Evolutionary conservation across 768 basidiomycete species (phyloP).

Genomic region (Naganishia kalamii): DNA sequence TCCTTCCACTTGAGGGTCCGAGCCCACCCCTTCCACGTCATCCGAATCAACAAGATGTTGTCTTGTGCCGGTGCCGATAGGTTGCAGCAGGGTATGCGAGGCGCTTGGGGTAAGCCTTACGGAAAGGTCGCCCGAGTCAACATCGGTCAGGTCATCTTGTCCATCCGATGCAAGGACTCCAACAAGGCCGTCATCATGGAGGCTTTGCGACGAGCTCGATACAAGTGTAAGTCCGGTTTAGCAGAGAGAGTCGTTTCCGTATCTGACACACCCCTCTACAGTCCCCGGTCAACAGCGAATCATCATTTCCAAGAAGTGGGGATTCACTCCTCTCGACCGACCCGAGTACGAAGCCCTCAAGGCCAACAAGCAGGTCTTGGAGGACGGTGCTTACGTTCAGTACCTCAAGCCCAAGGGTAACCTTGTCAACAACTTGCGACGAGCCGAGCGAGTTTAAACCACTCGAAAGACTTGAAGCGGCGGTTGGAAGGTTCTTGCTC

Average conservation of each 20-base stretch:
- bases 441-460: constrained; percentile 15
- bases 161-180: constrained; percentile 82
- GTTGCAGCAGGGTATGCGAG: constrained; percentile 73
- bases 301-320: constrained; percentile 75
- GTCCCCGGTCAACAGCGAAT: background rate
- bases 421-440: constrained; percentile 67
- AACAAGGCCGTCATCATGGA: constrained; percentile 87
- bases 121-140: constrained; percentile 75
- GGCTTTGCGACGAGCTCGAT: constrained; percentile 92
- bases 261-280: background rate
- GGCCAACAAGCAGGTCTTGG: constrained; percentile 80
- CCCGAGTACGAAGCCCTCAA: constrained; percentile 82
- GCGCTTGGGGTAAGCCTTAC: constrained; percentile 98
- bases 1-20: constrained; percentile 97
- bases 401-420: constrained; percentile 84
- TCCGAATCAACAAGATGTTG: constrained; percentile 99
- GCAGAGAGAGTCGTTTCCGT: background rate
- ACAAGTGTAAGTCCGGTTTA: constrained; percentile 86
- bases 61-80: constrained; percentile 95
- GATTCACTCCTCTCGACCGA: constrained; percentile 90
- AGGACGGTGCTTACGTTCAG: constrained; percentile 85
- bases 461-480: background rate
- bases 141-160: constrained; percentile 92
- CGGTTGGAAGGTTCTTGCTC: no score
- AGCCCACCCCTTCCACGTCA: constrained; percentile 95